Percentiles rank a stretch among this genome's conserved stretches.
Conservation (phyloP, 495 filamentous ascomycete species). For the Penicillium verhagenii region DNA sequence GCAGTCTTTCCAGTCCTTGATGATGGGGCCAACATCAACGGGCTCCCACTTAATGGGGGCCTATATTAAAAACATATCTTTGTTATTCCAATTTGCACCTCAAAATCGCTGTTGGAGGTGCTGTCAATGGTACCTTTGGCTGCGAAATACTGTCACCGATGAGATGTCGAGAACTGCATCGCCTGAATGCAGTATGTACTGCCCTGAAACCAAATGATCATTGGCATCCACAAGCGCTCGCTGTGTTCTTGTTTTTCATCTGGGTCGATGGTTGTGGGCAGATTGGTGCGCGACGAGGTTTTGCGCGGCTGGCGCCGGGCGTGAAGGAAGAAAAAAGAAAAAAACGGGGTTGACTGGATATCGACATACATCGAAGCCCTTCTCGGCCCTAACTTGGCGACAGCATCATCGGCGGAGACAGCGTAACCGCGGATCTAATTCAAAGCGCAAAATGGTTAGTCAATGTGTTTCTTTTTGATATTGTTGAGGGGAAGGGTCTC, state of each 20-base stretch:
- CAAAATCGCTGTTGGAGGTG: slow-evolving; percentile 3
- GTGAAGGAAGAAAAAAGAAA: slow-evolving; percentile 23
- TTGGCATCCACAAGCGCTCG: too few species aligned
- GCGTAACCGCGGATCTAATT: slow-evolving; percentile 50
- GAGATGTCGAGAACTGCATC: too few species aligned
- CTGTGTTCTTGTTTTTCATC: too few species aligned
- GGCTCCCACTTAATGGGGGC: slow-evolving; percentile 94
- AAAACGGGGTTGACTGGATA: slow-evolving; percentile 17
- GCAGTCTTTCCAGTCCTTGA: slow-evolving; percentile 92
- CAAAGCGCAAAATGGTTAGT: slow-evolving; percentile 26
- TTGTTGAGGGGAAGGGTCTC: slow-evolving; percentile 8
- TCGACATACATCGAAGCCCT: slow-evolving; percentile 73
- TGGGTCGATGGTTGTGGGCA: not conserved
- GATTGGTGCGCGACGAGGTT: slow-evolving; percentile 3
- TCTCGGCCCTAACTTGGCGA: slow-evolving; percentile 91
- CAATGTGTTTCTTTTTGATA: slow-evolving; percentile 6
- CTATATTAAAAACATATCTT: slow-evolving; percentile 54
- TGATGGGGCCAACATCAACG: slow-evolving; percentile 87
- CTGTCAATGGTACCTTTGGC: slow-evolving; percentile 69
- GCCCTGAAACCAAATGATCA: too few species aligned
- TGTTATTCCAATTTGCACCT: slow-evolving; percentile 21
- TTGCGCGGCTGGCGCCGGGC: slow-evolving; percentile 26
- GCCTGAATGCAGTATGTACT: too few species aligned
- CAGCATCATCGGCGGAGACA: slow-evolving; percentile 60
- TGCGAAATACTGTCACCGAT: slow-evolving; percentile 97